Base-by-base conservation (phyloP, 352 stramenopile genomes). In the Phytophthora pini region DNA sequence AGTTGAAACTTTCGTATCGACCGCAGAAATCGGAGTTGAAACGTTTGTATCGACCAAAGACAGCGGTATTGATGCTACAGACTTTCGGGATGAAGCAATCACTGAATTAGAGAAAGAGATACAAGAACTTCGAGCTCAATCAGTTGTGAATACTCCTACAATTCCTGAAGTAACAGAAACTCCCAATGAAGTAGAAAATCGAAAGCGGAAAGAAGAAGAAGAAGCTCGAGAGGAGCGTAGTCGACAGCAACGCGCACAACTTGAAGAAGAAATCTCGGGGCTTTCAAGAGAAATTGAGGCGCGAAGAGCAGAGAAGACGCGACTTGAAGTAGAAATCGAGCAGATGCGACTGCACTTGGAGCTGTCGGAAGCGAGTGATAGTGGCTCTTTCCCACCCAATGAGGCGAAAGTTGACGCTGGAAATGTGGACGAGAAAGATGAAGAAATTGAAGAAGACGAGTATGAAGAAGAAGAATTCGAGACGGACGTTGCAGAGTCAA, bases 261-360 rank as follows among this genome's bases (percentile, higher is more conserved):
- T 75, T 49, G 48, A 68, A 46, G 45, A 46, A 26, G 61, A 68
- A 41, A 88, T 89, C 24, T 13, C 43, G 2, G 10, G 39, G n/a
- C 32, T 90, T 39, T 58, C 63, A 0, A 39, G 44, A 8, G 79
- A 91, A 45, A 77, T 89, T 31, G 68, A 72, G 2, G n/a, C 49
- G 13, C 73, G 79, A 12, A 51, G 51, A 20, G 53, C 56, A 0
- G 83, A 90, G 51, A 90, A 90, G 49, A 50, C 50, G 7, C 52
- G 41, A 8, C 61, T 93, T n/a, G 81, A 93, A 65, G 49, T 48
- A 22, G 61, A 90, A 44, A 90, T 91, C 32, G 81, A 93, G 61
- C 73, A 90, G 43, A 61, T 92, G 6, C 67, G 69, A 9, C 51
- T 87, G 41, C 81, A 92, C 22, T 57, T 82, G 2, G 80, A 92